phyloP scores from a whole-genome alignment of 2,329 filamentous ascomycete species.

The Pochonia chlamydosporia region DNA sequence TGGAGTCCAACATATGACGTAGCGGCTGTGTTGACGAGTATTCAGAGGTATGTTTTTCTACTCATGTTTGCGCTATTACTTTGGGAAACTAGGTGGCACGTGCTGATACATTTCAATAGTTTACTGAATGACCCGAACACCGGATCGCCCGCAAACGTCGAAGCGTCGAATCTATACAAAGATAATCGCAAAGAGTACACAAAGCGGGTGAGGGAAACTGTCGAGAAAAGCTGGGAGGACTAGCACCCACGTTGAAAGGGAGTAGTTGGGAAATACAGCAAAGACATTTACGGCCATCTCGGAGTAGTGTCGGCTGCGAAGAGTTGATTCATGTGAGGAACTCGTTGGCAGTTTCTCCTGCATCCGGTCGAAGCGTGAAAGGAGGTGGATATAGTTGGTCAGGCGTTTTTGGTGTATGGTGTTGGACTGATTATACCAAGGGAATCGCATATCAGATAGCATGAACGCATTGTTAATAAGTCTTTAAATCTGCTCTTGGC shows the following conservation, averaged over 20 bases:
- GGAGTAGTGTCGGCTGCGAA: not conserved
- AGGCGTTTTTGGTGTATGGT: constrained; percentile 27
- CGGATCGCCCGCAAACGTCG: constrained; percentile 95
- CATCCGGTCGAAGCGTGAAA: not conserved
- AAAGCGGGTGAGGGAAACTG: constrained; percentile 90
- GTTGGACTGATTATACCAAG: constrained; percentile 28
- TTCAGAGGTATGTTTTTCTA: constrained; percentile 70
- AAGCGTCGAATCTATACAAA: constrained; percentile 97
- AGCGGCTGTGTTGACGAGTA: constrained; percentile 91
- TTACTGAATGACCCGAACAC: constrained; percentile 97
- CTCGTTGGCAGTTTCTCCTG: not conserved
- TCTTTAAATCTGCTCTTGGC: not conserved
- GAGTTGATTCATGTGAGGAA: not conserved
- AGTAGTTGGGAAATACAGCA: not conserved
- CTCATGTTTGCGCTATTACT: too few relatives aligned
- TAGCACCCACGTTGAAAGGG: constrained; percentile 29
- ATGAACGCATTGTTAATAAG: constrained; percentile 7
- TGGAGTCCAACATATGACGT: constrained; percentile 99
- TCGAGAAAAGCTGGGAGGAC: constrained; percentile 99
- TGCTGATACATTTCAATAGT: constrained; percentile 44
- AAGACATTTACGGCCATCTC: not conserved
- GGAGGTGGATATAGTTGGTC: constrained; percentile 8
- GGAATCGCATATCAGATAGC: constrained; percentile 10
- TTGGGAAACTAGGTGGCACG: too few relatives aligned
- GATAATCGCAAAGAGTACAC: constrained; percentile 96